Evolutionary conservation across 805 yeast genomes (phyloP), one percentile per base, ranked within the genome.

Genomic region (Spathaspora sp.): DNA sequence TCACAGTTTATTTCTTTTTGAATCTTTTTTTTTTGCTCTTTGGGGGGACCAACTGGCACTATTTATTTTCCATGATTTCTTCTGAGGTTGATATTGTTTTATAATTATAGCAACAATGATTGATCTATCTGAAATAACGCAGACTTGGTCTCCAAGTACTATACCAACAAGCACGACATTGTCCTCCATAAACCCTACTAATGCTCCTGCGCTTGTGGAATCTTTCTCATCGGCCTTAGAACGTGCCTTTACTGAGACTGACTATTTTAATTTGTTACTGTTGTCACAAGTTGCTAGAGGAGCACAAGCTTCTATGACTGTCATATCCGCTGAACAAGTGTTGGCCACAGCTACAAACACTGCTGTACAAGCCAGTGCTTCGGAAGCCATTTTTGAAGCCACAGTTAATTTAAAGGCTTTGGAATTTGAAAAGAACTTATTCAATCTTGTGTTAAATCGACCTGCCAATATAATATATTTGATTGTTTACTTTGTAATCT

Each of bases 281-380:
- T 60, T 63, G 19, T 66, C 73, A 3, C 55, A 57, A 47, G 52
- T 57, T 7, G 49, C 57, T 8, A 55, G 76, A 39, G 76, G 75
- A 2, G 75, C 73, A 6, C 55, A 64, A 47, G 76, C 75, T 1
- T 71, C 76, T 2, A 55, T 69, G 49, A 62, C 68, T 9, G 60
- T 70, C n/a, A 57, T 71, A 32, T 56, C 63, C 1, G 76, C 75
- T 11, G 68, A 69, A 50, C 44, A 62, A n/a, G 68, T 68, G 1
- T 54, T 67, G 42, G 76, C 76, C 10, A 71, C 76, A 3, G 76
- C 76, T n/a, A 72, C 77, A 2, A 63, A 57, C 29, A 29, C 53
- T 12, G 44, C 50, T 11, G 68, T 62, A 1, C 53, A 56, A 47
- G 64, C 70, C 1, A 28, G 52, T 35, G 75, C 74, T 7, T 66